Evolutionary conservation across 495 filamentous ascomycete species (phyloP).

Genomic region (Diplogelasinospora grovesii): DNA sequence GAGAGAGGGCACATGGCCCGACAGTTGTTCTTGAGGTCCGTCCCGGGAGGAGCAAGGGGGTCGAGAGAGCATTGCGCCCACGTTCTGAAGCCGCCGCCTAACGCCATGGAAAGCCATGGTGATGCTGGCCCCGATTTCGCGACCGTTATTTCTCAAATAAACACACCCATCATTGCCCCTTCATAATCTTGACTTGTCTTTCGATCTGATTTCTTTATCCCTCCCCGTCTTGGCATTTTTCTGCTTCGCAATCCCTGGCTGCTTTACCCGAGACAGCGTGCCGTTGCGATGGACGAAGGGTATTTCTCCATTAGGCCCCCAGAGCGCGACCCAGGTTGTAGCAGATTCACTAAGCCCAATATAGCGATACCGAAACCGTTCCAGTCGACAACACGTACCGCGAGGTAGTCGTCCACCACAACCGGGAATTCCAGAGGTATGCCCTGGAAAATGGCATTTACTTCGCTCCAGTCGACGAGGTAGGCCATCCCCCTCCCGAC

Average conservation of each 20-base stretch:
- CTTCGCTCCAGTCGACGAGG: conserved; percentile 80
- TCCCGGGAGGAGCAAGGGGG: conserved; percentile 20
- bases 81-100: conserved; percentile 16
- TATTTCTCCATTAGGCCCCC: conserved; percentile 8
- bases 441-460: conserved; percentile 67
- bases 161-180: conserved; percentile 1
- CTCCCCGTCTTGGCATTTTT: conserved; percentile 3
- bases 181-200: conserved; percentile 2
- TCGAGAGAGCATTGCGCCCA: conserved; percentile 17
- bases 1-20: conserved; percentile 17
- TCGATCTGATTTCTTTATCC: background rate
- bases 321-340: background rate
- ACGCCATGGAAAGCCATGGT: conserved; percentile 17
- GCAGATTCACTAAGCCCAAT: conserved; percentile 15
- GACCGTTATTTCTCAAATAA: conserved; percentile 5
- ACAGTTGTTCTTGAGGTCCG: conserved; percentile 13
- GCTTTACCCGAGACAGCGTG: background rate
- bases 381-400: conserved; percentile 54
- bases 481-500: conserved; percentile 34
- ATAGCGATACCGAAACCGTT: conserved; percentile 32
- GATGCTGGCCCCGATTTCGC: conserved; percentile 15
- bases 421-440: conserved; percentile 66
- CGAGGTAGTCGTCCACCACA: conserved; percentile 57
- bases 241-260: conserved; percentile 1
- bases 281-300: conserved; percentile 23